Conservation (phyloP, 1,284 basidiomycete species). For the Xerocomus nothofagi region DNA sequence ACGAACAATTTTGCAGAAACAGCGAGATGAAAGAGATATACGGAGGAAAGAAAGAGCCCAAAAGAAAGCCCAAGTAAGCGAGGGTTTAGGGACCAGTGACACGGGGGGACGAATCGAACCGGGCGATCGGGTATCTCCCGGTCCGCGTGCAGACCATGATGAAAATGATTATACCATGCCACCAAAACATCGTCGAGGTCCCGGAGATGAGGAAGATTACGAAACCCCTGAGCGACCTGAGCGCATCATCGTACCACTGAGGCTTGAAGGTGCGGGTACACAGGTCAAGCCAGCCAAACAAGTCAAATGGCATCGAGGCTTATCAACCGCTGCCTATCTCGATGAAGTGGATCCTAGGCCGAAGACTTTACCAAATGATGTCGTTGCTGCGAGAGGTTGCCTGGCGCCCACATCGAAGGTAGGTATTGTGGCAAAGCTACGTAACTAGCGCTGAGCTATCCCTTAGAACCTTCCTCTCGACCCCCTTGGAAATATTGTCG, state of each 20-base stretch:
- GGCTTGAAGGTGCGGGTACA: constrained; percentile 39
- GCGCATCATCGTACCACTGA: constrained; percentile 37
- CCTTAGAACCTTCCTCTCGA: constrained; percentile 65
- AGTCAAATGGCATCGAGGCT: constrained; percentile 79
- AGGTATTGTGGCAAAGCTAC: constrained; percentile 12
- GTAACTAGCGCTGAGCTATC: constrained; percentile 2
- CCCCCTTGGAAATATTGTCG: constrained; percentile 69
- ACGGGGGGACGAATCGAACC: constrained; percentile 28
- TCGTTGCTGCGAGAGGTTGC: constrained; percentile 57
- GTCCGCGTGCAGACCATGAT: constrained; percentile 34
- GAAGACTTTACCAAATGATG: constrained; percentile 43
- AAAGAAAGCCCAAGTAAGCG: constrained; percentile 53
- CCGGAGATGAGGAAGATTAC: constrained; percentile 84
- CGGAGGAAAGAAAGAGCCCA: constrained; percentile 67
- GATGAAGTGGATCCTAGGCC: constrained; percentile 57
- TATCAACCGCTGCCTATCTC: constrained; percentile 60
- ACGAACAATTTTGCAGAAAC: constrained; percentile 66
- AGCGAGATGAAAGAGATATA: constrained; percentile 64
- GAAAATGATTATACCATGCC: constrained; percentile 34
- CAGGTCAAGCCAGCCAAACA: constrained; percentile 45
- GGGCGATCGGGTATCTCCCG: constrained; percentile 20
- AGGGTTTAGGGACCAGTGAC: constrained; percentile 30
- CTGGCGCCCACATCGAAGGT: constrained; percentile 68
- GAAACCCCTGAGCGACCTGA: constrained; percentile 56
- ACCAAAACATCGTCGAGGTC: constrained; percentile 55